Percentiles rank a stretch among this genome's conserved stretches.
phyloP scores from a whole-genome alignment of 2,329 filamentous ascomycete genomes.

The Arthrinium phaeospermum region DNA sequence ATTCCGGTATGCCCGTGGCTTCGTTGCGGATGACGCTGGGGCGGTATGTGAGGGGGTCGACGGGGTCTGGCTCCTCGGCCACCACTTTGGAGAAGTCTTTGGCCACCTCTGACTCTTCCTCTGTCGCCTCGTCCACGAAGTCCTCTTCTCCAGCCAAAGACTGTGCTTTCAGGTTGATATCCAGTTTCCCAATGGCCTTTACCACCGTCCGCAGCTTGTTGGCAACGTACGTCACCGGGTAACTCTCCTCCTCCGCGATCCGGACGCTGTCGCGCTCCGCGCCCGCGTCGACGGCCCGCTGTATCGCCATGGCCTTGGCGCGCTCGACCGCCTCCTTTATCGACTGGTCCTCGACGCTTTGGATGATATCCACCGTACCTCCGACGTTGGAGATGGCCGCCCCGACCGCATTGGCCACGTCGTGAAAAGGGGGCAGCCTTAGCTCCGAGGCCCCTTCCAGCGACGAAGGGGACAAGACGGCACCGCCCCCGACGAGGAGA shows the following conservation, averaged over 20 bases:
- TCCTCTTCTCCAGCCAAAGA: not conserved
- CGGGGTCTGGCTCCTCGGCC: not conserved
- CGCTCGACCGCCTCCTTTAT: not conserved
- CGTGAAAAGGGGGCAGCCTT: conserved; percentile 57
- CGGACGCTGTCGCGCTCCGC: not conserved
- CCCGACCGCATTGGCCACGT: conserved; percentile 67
- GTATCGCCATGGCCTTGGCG: not conserved
- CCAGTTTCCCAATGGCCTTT: not conserved
- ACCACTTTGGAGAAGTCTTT: not conserved
- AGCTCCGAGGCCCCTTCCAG: conserved; percentile 58
- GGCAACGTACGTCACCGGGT: not conserved
- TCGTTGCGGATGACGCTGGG: conserved; percentile 3
- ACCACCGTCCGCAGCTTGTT: conserved; percentile 9
- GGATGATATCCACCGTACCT: not conserved
- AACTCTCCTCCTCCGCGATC: not conserved
- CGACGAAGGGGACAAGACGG: conserved; percentile 57
- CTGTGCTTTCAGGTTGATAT: not conserved
- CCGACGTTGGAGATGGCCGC: conserved; percentile 56
- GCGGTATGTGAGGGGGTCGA: not conserved
- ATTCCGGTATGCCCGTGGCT: not conserved
- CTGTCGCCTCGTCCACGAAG: not conserved
- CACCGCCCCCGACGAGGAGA: conserved; percentile 65
- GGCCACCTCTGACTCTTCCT: not conserved
- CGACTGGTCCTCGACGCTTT: not conserved
- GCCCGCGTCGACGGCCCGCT: not conserved